Conservation (phyloP, 805 yeast genomes). For the Starmera dryadoides region DNA sequence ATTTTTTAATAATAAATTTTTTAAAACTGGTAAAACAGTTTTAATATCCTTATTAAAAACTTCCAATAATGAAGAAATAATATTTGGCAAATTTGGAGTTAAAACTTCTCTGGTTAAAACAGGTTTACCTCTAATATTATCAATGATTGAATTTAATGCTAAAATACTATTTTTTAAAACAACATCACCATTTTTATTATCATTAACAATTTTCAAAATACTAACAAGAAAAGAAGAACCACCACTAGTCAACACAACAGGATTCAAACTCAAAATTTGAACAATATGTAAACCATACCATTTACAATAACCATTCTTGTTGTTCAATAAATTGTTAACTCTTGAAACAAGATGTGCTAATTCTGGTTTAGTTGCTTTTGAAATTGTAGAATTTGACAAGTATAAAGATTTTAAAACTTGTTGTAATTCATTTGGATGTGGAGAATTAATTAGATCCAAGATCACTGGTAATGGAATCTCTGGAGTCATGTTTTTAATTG, state of each 20-base stretch:
- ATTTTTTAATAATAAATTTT: constrained; percentile 42
- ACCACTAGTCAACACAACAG: constrained; percentile 24
- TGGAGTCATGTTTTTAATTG: constrained; percentile 2
- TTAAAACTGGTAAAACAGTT: constrained; percentile 31
- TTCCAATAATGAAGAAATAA: constrained; percentile 48
- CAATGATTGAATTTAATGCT: constrained; percentile 23
- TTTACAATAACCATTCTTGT: constrained; percentile 23
- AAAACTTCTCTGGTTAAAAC: constrained; percentile 76
- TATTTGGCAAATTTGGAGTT: constrained; percentile 67
- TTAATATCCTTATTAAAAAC: constrained; percentile 27
- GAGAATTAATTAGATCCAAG: constrained; percentile 11
- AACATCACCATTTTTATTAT: constrained; percentile 20
- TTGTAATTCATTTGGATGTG: constrained; percentile 12
- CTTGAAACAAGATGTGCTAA: constrained; percentile 40
- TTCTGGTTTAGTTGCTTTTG: constrained; percentile 40
- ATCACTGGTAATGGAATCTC: constrained; percentile 19
- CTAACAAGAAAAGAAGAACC: constrained; percentile 30
- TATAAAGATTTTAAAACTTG: constrained; percentile 17
- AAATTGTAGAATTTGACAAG: constrained; percentile 22
- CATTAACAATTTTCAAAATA: constrained; percentile 27
- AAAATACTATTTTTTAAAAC: constrained; percentile 24
- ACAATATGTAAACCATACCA: constrained; percentile 30
- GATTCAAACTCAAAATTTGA: constrained; percentile 18
- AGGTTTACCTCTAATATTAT: constrained; percentile 67
- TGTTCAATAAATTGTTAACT: constrained; percentile 23